Evolutionary conservation across 2,329 filamentous ascomycete genomes (phyloP), one percentile per base, ranked within the genome.

Genomic region (Penicillium corylophilum): DNA sequence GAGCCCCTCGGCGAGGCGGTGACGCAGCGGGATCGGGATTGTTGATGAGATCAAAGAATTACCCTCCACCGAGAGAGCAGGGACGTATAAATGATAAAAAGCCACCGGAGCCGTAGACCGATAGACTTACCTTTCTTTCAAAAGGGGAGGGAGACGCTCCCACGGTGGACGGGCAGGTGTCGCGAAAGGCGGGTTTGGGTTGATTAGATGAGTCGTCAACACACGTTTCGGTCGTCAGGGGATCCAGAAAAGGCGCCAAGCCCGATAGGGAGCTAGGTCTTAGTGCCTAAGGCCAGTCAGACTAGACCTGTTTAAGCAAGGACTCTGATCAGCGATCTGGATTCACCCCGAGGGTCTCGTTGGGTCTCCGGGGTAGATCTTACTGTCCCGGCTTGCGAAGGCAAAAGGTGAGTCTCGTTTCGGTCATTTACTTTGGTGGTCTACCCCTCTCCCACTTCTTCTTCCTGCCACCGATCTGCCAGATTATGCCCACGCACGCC

Each of bases 401-500:
- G 18, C n/a, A n/a, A 28, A 31, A 44, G 36, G 29, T 40, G 26
- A 29, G 41, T 42, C 15, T 10, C 35, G 13, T 24, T 18, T 7
- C 26, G 24, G 13, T 35, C 24, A 36, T 39, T 31, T 23, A 23
- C 33, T 10, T 39, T 18, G n/a, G 15, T 20, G 24, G 15, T 46
- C 24, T 28, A 12, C 13, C 35, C 22, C 9, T 29, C 23, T 36
- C 20, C 23, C 47, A 36, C 29, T 35, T 26, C 41, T 43, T 18
- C 35, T 23, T 54, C 55, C 36, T 53, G 46, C 35, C 46, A 49
- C 47, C 50, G 36, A 43, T 43, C 44, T 46, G 39, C 44, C 9
- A 45, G 36, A 42, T 47, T 73, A 72, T 71, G 63, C 59, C 70
- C 71, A 73, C 70, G 71, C 71, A 73, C 71, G 51, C 56, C 55